A percentile compares a stretch with the other conserved stretches of the same genome.
Conservation (phyloP, 1,139 yeast genomes). For the Arxiozyma heterogenica region DNA sequence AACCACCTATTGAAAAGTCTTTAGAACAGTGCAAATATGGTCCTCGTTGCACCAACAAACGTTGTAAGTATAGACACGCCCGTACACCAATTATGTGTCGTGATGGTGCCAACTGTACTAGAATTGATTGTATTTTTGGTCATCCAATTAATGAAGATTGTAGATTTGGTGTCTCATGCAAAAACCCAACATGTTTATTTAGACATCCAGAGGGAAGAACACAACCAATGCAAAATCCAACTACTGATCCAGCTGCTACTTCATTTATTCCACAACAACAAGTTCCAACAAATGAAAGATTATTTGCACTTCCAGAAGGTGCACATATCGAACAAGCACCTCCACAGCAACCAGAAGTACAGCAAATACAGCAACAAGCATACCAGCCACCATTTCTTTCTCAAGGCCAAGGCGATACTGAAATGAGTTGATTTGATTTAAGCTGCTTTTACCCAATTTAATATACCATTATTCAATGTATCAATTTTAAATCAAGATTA, state of each 20-base stretch:
- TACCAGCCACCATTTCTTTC: slow-evolving; percentile 13
- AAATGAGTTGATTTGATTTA: slow-evolving; percentile 16
- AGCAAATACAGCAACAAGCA: slow-evolving; percentile 37
- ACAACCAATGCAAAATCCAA: slow-evolving; percentile 14
- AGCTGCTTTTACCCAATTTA: not conserved
- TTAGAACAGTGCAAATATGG: slow-evolving; percentile 82
- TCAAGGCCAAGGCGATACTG: slow-evolving; percentile 23
- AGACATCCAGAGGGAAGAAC: slow-evolving; percentile 71
- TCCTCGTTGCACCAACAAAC: slow-evolving; percentile 59
- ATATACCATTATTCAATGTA: not conserved
- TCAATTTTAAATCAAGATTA: not conserved
- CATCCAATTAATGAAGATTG: slow-evolving; percentile 77
- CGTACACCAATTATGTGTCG: slow-evolving; percentile 65
- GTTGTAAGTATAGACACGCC: slow-evolving; percentile 82
- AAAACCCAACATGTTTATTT: slow-evolving; percentile 58
- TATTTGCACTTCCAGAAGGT: slow-evolving; percentile 72
- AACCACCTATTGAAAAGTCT: slow-evolving; percentile 37
- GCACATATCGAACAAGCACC: slow-evolving; percentile 58
- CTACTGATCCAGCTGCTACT: slow-evolving; percentile 5
- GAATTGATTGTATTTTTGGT: slow-evolving; percentile 71
- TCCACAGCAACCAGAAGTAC: slow-evolving; percentile 37
- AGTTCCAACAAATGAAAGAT: slow-evolving; percentile 42
- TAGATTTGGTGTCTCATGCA: slow-evolving; percentile 68
- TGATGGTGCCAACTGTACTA: slow-evolving; percentile 65
- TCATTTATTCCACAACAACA: slow-evolving; percentile 6